These are phyloP conservation scores for Exophiala lecanii-corni DNA, from an alignment of 2,329 filamentous ascomycete species.

Conservation along the genomic window DNA sequence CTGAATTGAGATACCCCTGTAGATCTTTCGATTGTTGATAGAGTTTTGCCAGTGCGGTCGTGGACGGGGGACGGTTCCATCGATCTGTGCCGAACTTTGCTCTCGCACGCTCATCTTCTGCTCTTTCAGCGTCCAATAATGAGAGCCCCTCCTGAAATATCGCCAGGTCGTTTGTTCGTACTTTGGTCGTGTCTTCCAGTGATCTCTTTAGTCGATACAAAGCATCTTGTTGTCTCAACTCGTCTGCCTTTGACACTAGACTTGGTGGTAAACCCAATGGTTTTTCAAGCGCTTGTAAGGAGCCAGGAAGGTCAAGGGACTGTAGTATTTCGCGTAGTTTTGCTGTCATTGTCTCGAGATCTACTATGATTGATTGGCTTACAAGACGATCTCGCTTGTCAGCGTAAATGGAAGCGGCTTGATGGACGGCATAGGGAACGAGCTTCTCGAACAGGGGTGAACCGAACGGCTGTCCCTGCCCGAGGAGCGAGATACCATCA, in stretches of 20 bases:
- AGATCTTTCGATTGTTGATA: slow-evolving; percentile 74
- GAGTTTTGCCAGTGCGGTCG: slow-evolving; percentile 65
- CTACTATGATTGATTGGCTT: slow-evolving; percentile 78
- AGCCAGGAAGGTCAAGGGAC: slow-evolving; percentile 83
- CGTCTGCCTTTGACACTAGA: slow-evolving; percentile 84
- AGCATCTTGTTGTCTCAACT: slow-evolving; percentile 86
- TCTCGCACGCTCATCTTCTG: slow-evolving; percentile 73
- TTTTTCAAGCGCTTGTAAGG: slow-evolving; percentile 89
- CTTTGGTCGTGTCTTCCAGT: slow-evolving; percentile 82
- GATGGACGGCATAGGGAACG: slow-evolving; percentile 91
- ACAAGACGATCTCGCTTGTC: slow-evolving; percentile 86
- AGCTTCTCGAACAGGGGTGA: slow-evolving; percentile 82
- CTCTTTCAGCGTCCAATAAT: slow-evolving; percentile 70
- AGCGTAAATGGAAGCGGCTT: slow-evolving; percentile 92
- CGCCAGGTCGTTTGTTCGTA: slow-evolving; percentile 73
- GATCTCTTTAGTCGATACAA: slow-evolving; percentile 70
- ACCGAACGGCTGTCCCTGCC: slow-evolving; percentile 75
- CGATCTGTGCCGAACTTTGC: slow-evolving; percentile 79
- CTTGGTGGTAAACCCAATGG: slow-evolving; percentile 83
- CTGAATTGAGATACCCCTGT: slow-evolving; percentile 76
- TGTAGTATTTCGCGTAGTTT: slow-evolving; percentile 73
- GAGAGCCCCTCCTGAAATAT: slow-evolving; percentile 80
- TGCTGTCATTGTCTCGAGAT: slow-evolving; percentile 75
- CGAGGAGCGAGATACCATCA: slow-evolving; percentile 73
- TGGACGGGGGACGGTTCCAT: slow-evolving; percentile 69